phyloP scores from a whole-genome alignment of 257 asterid genomes.

The Penstemon newberryi region DNA sequence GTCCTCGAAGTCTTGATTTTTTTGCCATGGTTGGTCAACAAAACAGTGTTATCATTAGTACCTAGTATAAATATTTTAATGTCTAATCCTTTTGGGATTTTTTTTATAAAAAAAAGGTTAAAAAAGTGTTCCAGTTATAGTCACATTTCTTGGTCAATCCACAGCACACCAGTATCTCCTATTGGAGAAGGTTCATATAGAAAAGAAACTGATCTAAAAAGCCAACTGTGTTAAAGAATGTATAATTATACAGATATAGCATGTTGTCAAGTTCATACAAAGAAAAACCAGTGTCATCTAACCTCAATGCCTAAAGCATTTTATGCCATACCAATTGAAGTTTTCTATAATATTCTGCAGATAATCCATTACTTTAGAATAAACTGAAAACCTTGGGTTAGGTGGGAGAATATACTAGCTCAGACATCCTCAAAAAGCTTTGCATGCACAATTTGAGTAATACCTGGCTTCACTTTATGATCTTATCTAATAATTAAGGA shows the following conservation, averaged over 20 bases:
- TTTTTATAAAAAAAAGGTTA: background rate
- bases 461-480: background rate
- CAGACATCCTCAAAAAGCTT: background rate
- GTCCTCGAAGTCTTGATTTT: slow-evolving; percentile 71
- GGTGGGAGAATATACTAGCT: background rate
- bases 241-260: background rate
- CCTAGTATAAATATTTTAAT: background rate
- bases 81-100: background rate
- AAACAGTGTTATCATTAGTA: slow-evolving; percentile 24
- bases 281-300: background rate
- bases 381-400: background rate
- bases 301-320: background rate
- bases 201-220: background rate
- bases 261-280: slow-evolving; percentile 4
- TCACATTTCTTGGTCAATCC: background rate
- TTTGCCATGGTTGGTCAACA: slow-evolving; percentile 12
- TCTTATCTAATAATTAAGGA: background rate
- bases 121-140: background rate
- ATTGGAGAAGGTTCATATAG: background rate
- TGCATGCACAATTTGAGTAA: background rate
- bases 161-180: background rate
- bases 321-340: slow-evolving; percentile 14
- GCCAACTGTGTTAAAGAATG: too few relatives aligned
- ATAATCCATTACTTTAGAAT: background rate
- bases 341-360: slow-evolving; percentile 14